Percentiles rank a stretch among this genome's conserved stretches.
Conservation (phyloP, 257 asterid genomes). For the Solanum commersonii region DNA sequence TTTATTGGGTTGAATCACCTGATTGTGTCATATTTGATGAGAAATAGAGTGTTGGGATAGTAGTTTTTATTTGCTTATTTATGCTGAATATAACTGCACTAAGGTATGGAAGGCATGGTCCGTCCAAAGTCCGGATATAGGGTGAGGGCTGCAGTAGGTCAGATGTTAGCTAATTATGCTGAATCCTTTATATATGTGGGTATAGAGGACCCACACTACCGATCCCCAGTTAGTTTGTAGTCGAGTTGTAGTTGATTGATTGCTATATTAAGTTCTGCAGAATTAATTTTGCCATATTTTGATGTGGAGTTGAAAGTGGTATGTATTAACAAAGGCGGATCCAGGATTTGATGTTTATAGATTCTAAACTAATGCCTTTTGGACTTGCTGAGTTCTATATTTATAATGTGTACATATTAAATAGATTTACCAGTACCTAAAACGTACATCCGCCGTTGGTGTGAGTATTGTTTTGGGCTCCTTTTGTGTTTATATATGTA, state of each 20-base stretch:
- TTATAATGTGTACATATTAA: not conserved
- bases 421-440: not conserved
- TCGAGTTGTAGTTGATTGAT: not conserved
- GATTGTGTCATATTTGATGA: not conserved
- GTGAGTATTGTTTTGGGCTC: not conserved
- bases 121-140: not conserved
- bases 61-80: not conserved
- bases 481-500: not conserved
- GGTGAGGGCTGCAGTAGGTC: not conserved
- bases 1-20: not conserved
- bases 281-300: not conserved
- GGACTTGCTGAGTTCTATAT: not conserved
- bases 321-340: not conserved
- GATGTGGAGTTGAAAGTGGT: not conserved
- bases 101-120: not conserved
- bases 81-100: not conserved
- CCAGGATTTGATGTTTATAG: not conserved
- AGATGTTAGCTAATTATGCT: not conserved
- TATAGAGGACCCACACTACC: not conserved
- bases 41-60: not conserved
- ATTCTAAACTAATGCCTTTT: not conserved
- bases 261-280: not conserved
- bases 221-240: not conserved
- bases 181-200: not conserved
- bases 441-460: not conserved